A percentile compares a stretch with the other conserved stretches of the same genome.
These are phyloP conservation scores for Volvox carteri DNA, from an alignment of 163 green algal genomes.

Conservation along the genomic window DNA sequence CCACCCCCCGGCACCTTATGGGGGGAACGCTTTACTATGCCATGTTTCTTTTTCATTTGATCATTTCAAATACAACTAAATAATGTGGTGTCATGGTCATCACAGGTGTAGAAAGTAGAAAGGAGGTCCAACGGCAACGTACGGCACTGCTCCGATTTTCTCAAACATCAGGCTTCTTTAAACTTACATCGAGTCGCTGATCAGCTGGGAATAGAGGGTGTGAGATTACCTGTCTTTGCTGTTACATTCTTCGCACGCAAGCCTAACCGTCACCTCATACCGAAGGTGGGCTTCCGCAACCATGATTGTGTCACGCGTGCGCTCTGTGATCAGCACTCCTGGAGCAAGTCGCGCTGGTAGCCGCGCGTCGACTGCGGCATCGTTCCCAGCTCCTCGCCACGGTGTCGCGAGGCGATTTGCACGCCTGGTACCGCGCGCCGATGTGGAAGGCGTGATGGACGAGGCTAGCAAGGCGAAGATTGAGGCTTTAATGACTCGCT, in stretches of 20 bases:
- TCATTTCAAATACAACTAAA: neutral
- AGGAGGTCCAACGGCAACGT: neutral
- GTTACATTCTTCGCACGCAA: neutral
- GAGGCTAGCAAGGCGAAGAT: constrained; percentile 38
- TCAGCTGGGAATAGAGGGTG: too few species aligned
- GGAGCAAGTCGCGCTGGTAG: neutral
- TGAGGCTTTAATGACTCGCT: constrained; percentile 55
- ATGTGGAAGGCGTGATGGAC: constrained; percentile 33
- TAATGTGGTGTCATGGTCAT: too few species aligned
- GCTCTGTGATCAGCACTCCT: neutral
- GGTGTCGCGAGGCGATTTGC: neutral
- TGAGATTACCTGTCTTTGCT: too few species aligned
- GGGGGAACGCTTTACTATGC: neutral
- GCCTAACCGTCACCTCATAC: neutral
- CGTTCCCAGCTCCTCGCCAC: neutral
- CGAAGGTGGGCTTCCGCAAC: constrained; percentile 1
- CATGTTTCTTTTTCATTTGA: constrained; percentile 44
- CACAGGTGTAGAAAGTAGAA: too few species aligned
- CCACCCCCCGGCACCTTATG: neutral
- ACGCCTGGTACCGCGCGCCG: constrained; percentile 25
- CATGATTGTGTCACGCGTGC: constrained; percentile 1
- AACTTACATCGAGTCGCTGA: too few species aligned
- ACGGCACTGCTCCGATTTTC: neutral
- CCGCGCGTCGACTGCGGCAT: neutral
- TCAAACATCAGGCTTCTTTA: too few species aligned